phyloP scores from a whole-genome alignment of 73 alveolate species.

The Tetrahymena borealis region DNA sequence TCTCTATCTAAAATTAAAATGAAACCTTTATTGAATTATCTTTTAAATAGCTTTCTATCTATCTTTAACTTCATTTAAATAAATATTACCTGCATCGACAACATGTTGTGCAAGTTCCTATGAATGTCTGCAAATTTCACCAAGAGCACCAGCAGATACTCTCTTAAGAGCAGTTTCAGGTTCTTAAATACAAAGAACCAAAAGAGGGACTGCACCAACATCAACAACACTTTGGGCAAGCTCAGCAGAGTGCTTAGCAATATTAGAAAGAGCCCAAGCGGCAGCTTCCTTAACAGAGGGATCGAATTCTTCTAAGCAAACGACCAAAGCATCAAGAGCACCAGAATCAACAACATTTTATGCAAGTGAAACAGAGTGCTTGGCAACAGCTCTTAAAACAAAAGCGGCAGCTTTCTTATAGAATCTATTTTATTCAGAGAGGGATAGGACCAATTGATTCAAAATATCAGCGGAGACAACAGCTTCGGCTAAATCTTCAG shows the following conservation, averaged over 20 bases:
- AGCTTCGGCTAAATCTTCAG: slow-evolving; percentile 94
- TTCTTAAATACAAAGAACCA: slow-evolving; percentile 88
- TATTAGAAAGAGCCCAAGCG: slow-evolving; percentile 95
- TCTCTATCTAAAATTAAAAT: too few species aligned
- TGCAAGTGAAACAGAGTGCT: slow-evolving; percentile 98
- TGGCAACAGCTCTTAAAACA: slow-evolving; percentile 98
- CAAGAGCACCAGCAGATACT: slow-evolving; percentile 96
- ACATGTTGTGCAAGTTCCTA: slow-evolving; percentile 98
- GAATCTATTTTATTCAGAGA: slow-evolving; percentile 97
- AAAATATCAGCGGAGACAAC: slow-evolving; percentile 96
- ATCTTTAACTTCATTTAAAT: background rate
- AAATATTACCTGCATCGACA: slow-evolving; percentile 83
- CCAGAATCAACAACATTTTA: slow-evolving; percentile 98
- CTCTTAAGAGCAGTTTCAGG: slow-evolving; percentile 98
- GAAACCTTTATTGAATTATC: too few species aligned
- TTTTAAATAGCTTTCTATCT: too few species aligned
- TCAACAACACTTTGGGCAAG: slow-evolving; percentile 95
- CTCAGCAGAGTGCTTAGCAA: slow-evolving; percentile 93
- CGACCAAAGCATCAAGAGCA: slow-evolving; percentile 97
- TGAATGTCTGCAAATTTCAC: slow-evolving; percentile 98
- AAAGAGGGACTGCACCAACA: slow-evolving; percentile 98
- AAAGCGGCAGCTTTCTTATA: slow-evolving; percentile 99
- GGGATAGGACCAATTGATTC: slow-evolving; percentile 94
- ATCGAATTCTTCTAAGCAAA: slow-evolving; percentile 98
- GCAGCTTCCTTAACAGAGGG: slow-evolving; percentile 99